A percentile compares a stretch with the other conserved stretches of the same genome.
These are phyloP conservation scores for Tolypocladium ovalisporum DNA, from an alignment of 2,329 filamentous ascomycete genomes.

Conservation along the genomic window DNA sequence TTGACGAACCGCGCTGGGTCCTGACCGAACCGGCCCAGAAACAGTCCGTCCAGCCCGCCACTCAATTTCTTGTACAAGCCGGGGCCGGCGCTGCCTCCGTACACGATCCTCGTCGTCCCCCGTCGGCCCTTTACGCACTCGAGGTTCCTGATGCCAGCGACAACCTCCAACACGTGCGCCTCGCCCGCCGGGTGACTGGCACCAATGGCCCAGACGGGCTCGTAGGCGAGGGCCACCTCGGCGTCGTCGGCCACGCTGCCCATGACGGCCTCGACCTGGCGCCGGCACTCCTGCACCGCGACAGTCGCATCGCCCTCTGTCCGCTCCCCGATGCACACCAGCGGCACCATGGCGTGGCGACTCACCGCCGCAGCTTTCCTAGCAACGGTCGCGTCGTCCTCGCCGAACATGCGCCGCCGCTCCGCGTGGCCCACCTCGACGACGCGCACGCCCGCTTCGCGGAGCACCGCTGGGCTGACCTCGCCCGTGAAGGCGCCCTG, in stretches of 20 bases:
- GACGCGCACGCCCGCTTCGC: slow-evolving; percentile 56
- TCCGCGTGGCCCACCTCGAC: slow-evolving; percentile 79
- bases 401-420: slow-evolving; percentile 58
- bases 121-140: slow-evolving; percentile 38
- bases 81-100: slow-evolving; percentile 74
- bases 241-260: slow-evolving; percentile 46
- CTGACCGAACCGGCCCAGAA: slow-evolving; percentile 73
- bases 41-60: slow-evolving; percentile 66
- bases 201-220: slow-evolving; percentile 85
- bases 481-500: slow-evolving; percentile 68
- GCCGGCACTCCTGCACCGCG: slow-evolving; percentile 55
- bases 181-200: slow-evolving; percentile 59
- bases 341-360: slow-evolving; percentile 59
- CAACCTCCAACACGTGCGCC: slow-evolving; percentile 62
- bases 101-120: slow-evolving; percentile 59
- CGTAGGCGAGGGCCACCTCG: slow-evolving; percentile 71
- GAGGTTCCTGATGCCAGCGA: slow-evolving; percentile 47
- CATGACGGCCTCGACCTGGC: slow-evolving; percentile 56
- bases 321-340: slow-evolving; percentile 73
- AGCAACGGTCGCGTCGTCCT: slow-evolving; percentile 59
- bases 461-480: slow-evolving; percentile 57
- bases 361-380: slow-evolving; percentile 60
- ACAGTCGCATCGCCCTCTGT: slow-evolving; percentile 36
- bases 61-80: slow-evolving; percentile 61
- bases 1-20: slow-evolving; percentile 59